Evolutionary conservation across 2,329 filamentous ascomycete genomes (phyloP).

Genomic region (Alternaria incomplexa): DNA sequence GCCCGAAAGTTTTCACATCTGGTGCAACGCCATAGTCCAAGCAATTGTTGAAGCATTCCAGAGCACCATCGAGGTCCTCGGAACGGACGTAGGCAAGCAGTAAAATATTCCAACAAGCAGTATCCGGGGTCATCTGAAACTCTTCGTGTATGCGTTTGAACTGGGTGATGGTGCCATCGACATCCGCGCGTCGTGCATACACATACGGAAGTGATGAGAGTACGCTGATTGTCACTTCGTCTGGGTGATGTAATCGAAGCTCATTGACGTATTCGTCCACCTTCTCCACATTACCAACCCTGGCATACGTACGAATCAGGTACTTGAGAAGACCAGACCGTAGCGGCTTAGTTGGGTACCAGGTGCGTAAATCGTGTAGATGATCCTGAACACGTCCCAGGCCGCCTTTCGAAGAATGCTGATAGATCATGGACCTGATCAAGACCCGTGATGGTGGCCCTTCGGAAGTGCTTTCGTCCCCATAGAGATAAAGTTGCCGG

Average conservation of each 20-base stretch:
- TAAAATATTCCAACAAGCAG: constrained; percentile 75
- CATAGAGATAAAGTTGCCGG: constrained; percentile 23
- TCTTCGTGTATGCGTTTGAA: constrained; percentile 67
- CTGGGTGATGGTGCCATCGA: constrained; percentile 62
- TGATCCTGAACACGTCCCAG: constrained; percentile 24
- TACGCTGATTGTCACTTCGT: constrained; percentile 16
- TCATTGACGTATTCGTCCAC: constrained; percentile 45
- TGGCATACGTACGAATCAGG: constrained; percentile 40
- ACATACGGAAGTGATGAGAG: constrained; percentile 65
- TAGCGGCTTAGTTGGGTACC: constrained; percentile 29
- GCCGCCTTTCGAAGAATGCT: constrained; percentile 26
- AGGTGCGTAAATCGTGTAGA: constrained; percentile 33
- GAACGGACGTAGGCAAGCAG: constrained; percentile 72
- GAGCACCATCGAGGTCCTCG: constrained; percentile 70
- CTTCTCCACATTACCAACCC: constrained; percentile 38
- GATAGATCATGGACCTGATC: constrained; percentile 27
- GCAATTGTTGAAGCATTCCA: constrained; percentile 69
- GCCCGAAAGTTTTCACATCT: constrained; percentile 70
- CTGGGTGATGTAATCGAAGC: constrained; percentile 16
- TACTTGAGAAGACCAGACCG: constrained; percentile 24
- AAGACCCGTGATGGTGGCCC: constrained; percentile 28
- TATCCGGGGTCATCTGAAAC: constrained; percentile 64
- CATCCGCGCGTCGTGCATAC: constrained; percentile 72
- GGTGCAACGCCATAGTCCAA: constrained; percentile 57
- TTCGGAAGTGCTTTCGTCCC: constrained; percentile 4